phyloP scores from a whole-genome alignment of 1,139 yeast species.

The Diutina sp. region DNA sequence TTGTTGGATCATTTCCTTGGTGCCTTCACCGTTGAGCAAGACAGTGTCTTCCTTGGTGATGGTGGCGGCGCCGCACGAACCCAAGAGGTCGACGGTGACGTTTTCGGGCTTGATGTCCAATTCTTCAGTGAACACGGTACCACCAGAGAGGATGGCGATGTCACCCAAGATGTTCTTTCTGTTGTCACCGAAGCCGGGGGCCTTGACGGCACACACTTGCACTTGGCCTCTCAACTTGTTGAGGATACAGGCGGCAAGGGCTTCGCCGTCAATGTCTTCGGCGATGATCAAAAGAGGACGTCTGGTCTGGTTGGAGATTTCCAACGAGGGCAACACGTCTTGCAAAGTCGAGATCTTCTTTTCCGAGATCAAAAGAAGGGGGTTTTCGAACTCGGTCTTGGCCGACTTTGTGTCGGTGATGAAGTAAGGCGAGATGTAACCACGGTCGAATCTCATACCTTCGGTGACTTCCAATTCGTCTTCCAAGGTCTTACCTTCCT shows the following conservation, averaged over 20 bases:
- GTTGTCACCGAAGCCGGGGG: conserved; percentile 99
- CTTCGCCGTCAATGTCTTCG: conserved; percentile 98
- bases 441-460: conserved; percentile 99
- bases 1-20: conserved; percentile 73
- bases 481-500: conserved; percentile 92
- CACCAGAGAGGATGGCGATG: conserved; percentile 93
- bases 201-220: conserved; percentile 96
- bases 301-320: conserved; percentile 86
- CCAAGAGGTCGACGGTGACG: conserved; percentile 84
- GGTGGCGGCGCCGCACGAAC: conserved; percentile 87
- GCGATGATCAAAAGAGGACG: conserved; percentile 93
- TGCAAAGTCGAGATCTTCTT: conserved; percentile 90
- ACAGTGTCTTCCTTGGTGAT: conserved; percentile 97
- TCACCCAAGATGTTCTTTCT: conserved; percentile 97
- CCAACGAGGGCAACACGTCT: conserved; percentile 89
- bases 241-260: conserved; percentile 96
- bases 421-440: conserved; percentile 95
- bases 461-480: conserved; percentile 97
- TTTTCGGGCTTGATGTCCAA: conserved; percentile 95
- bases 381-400: conserved; percentile 95
- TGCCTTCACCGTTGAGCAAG: conserved; percentile 89
- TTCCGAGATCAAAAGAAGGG: conserved; percentile 79
- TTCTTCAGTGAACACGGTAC: conserved; percentile 97
- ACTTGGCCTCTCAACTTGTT: conserved; percentile 99
- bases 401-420: conserved; percentile 94